A percentile compares a stretch with the other conserved stretches of the same genome.
Conservation (phyloP, 305 asterid species). For the Fraxinus sp. region DNA sequence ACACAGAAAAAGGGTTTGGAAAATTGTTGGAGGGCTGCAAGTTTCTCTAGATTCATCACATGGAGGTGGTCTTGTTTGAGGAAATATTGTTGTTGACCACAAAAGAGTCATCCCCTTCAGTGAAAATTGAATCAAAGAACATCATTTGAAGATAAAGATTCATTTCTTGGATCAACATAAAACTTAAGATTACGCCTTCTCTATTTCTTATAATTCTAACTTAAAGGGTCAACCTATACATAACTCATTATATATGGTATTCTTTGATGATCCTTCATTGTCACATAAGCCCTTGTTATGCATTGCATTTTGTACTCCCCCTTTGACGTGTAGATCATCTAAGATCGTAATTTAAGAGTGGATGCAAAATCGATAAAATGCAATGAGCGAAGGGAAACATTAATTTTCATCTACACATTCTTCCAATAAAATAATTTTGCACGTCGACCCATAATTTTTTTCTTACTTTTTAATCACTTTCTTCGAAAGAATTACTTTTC, state of each 20-base stretch:
- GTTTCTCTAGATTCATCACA: constrained; percentile 32
- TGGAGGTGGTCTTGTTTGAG: constrained; percentile 61
- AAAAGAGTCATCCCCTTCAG: constrained; percentile 60
- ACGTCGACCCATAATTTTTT: no score
- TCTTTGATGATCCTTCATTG: background rate
- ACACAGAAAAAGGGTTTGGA: constrained; percentile 44
- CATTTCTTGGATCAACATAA: background rate
- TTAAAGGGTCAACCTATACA: background rate
- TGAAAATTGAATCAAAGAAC: background rate
- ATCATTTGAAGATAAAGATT: background rate
- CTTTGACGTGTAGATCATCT: background rate
- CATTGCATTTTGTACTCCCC: background rate
- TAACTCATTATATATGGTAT: background rate
- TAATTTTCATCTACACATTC: no score
- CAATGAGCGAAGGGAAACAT: background rate
- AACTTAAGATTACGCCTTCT: background rate
- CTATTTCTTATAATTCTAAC: background rate
- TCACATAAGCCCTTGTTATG: background rate
- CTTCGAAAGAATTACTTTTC: no score
- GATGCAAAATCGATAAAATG: background rate
- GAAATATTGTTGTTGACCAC: constrained; percentile 70
- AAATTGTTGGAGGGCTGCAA: constrained; percentile 44
- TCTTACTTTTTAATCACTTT: background rate
- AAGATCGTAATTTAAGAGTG: background rate
- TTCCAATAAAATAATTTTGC: no score